These are phyloP conservation scores for Ustilago crameri DNA, from an alignment of 1,284 basidiomycete genomes.

Conservation along the genomic window DNA sequence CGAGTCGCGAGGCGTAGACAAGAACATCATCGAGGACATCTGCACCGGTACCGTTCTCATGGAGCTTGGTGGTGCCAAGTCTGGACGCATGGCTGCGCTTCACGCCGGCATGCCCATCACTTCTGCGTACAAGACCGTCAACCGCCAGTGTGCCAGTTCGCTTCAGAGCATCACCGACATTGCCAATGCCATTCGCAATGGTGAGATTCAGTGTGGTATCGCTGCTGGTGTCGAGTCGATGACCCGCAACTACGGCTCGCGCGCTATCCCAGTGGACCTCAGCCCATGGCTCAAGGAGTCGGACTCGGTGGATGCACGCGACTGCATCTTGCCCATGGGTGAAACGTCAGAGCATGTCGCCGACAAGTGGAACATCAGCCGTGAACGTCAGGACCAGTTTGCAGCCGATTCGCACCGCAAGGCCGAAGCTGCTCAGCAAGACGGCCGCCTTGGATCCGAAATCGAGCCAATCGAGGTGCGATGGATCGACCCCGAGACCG, in stretches of 20 bases:
- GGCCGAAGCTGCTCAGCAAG: conserved; percentile 57
- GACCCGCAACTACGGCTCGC: conserved; percentile 66
- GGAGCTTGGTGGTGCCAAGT: conserved; percentile 69
- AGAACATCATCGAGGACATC: conserved; percentile 67
- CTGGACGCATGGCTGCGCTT: conserved; percentile 67
- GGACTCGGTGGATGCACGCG: conserved; percentile 57
- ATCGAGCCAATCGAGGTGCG: conserved; percentile 63
- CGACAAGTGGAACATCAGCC: conserved; percentile 54
- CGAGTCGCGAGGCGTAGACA: conserved; percentile 66
- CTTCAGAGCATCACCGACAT: conserved; percentile 68
- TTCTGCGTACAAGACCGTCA: conserved; percentile 62
- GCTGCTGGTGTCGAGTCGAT: conserved; percentile 66
- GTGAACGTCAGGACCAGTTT: conserved; percentile 61
- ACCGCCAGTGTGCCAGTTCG: conserved; percentile 69
- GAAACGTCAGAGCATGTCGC: conserved; percentile 64
- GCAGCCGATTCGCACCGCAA: conserved; percentile 57
- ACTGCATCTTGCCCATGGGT: conserved; percentile 68
- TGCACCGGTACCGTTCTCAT: conserved; percentile 68
- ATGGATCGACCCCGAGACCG: conserved; percentile 55
- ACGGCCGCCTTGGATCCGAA: conserved; percentile 57
- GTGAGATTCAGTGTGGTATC: conserved; percentile 62
- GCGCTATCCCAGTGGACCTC: conserved; percentile 66
- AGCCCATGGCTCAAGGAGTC: conserved; percentile 63
- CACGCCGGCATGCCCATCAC: conserved; percentile 64
- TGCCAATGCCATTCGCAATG: conserved; percentile 66